A percentile compares a stretch with the other conserved stretches of the same genome.
Conservation (phyloP, 2,329 filamentous ascomycete species). For the Phoma sp. region DNA sequence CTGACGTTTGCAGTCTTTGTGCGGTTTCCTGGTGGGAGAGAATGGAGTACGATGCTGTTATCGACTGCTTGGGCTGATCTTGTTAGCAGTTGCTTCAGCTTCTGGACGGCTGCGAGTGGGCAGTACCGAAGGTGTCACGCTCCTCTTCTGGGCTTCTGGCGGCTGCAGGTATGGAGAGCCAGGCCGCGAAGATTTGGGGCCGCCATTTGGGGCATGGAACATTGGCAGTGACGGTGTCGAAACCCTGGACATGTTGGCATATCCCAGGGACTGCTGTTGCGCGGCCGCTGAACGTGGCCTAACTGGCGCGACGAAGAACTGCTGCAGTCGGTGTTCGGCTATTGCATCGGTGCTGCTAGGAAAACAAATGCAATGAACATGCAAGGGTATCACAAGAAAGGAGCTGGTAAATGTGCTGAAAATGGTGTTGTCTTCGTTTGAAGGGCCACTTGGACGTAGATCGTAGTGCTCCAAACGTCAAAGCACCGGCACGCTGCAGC, state of each 20-base stretch:
- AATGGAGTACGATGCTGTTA: slow-evolving; percentile 63
- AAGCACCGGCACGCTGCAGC: slow-evolving; percentile 26
- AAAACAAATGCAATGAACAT: slow-evolving; percentile 11
- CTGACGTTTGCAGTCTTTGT: slow-evolving; percentile 79
- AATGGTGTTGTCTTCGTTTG: slow-evolving; percentile 19
- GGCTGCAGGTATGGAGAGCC: slow-evolving; percentile 42
- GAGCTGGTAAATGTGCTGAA: slow-evolving; percentile 4
- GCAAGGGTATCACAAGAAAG: slow-evolving; percentile 12
- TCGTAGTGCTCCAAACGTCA: slow-evolving; percentile 30
- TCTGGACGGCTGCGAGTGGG: neutral
- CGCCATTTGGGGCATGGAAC: slow-evolving; percentile 56
- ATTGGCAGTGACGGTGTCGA: slow-evolving; percentile 65
- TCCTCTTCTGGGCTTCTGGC: slow-evolving; percentile 36
- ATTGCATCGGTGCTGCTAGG: slow-evolving; percentile 33
- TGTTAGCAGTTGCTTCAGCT: slow-evolving; percentile 13
- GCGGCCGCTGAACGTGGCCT: slow-evolving; percentile 44
- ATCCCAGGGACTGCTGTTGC: slow-evolving; percentile 46
- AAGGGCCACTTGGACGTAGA: slow-evolving; percentile 24
- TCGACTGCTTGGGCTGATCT: slow-evolving; percentile 36
- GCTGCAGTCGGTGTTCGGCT: slow-evolving; percentile 15
- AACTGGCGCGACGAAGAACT: slow-evolving; percentile 17
- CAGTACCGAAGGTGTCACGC: slow-evolving; percentile 42
- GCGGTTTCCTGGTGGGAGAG: slow-evolving; percentile 83
- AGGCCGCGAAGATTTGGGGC: slow-evolving; percentile 37
- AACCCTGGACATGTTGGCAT: slow-evolving; percentile 70